Conservation (phyloP, 306 rosid genomes). For the Cercis canadensis region DNA sequence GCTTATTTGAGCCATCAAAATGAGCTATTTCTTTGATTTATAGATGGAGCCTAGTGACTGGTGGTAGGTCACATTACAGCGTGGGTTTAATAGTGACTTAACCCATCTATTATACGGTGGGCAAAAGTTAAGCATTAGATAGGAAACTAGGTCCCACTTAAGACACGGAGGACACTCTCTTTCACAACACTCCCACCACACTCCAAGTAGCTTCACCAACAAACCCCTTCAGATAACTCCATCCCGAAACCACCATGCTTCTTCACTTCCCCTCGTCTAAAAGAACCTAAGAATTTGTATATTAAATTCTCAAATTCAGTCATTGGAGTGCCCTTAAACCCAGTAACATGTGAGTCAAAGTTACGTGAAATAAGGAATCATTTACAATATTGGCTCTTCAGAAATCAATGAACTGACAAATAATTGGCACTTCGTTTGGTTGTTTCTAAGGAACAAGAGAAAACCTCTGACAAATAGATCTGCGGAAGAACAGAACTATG, state of each 20-base stretch:
- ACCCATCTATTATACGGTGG: too few species aligned
- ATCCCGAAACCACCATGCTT: too few species aligned
- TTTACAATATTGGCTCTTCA: not conserved
- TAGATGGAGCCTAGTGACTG: constrained; percentile 19
- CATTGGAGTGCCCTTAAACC: constrained; percentile 2
- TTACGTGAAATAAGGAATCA: not conserved
- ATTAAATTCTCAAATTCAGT: constrained; percentile 4
- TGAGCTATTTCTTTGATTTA: constrained; percentile 19
- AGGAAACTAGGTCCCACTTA: constrained; percentile 27
- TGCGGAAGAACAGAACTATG: not conserved
- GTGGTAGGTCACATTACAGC: constrained; percentile 21
- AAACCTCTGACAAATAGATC: not conserved
- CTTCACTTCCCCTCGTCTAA: too few species aligned
- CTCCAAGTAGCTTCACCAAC: constrained; percentile 26
- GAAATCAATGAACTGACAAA: not conserved
- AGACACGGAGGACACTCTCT: not conserved
- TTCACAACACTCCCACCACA: constrained; percentile 24
- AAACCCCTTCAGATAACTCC: not conserved
- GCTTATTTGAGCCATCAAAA: too few species aligned
- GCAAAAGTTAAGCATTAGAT: constrained; percentile 5
- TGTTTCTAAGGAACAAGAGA: constrained; percentile 7
- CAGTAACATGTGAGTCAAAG: constrained; percentile 39
- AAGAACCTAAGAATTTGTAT: too few species aligned
- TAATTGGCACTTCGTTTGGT: not conserved
- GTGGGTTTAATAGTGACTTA: too few species aligned